These are phyloP conservation scores for Rhizoclosmatium sp. DNA, from an alignment of 192 early-diverging fungal species.

Conservation along the genomic window DNA sequence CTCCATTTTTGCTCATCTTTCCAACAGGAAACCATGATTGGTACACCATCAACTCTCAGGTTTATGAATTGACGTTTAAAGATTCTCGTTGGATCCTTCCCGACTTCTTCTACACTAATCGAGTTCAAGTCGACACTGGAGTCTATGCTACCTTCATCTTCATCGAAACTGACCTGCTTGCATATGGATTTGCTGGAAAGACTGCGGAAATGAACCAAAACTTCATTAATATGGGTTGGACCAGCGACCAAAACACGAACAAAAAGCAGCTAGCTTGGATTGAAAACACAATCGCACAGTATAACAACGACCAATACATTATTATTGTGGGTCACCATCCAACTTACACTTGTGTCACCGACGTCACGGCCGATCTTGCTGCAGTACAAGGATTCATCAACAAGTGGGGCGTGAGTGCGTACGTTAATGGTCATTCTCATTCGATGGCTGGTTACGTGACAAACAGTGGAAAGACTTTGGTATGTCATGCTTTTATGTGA, in stretches of 20 bases:
- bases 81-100: slow-evolving; percentile 20
- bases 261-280: slow-evolving; percentile 38
- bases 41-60: slow-evolving; percentile 3
- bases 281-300: slow-evolving; percentile 2
- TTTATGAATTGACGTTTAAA: background rate
- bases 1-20: background rate
- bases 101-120: slow-evolving; percentile 31
- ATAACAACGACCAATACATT: slow-evolving; percentile 28
- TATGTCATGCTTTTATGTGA: background rate
- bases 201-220: slow-evolving; percentile 9
- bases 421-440: slow-evolving; percentile 27
- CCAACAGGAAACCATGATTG: slow-evolving; percentile 32
- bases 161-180: slow-evolving; percentile 37
- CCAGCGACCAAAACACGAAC: background rate
- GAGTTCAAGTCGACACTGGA: slow-evolving; percentile 9
- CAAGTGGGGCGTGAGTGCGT: slow-evolving; percentile 17
- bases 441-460: slow-evolving; percentile 3
- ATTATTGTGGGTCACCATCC: slow-evolving; percentile 35
- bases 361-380: background rate
- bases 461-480: slow-evolving; percentile 13
- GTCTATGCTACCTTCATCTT: slow-evolving; percentile 32
- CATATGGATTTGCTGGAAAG: background rate
- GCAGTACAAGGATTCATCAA: background rate
- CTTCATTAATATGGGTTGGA: slow-evolving; percentile 20
- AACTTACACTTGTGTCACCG: slow-evolving; percentile 1